These are phyloP conservation scores for Colletotrichum tamarilloi DNA, from an alignment of 2,329 filamentous ascomycete genomes.

Conservation along the genomic window DNA sequence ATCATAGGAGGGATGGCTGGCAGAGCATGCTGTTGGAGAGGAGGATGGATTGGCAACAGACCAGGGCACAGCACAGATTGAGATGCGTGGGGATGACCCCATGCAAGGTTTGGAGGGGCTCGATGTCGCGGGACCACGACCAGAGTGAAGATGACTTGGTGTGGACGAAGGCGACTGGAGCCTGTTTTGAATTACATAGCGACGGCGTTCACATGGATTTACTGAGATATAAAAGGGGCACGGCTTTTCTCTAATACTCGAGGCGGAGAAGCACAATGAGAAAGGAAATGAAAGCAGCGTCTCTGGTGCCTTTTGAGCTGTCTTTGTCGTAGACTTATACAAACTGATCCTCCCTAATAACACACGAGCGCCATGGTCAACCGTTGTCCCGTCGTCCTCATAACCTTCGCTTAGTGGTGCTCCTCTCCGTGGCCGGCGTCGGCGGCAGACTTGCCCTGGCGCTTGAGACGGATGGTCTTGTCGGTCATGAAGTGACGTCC, in stretches of 20 bases:
- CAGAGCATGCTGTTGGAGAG: slow-evolving; percentile 85
- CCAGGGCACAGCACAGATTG: slow-evolving; percentile 60
- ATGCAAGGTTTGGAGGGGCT: slow-evolving; percentile 96
- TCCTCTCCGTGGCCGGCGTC: slow-evolving; percentile 46
- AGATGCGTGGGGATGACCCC: slow-evolving; percentile 76
- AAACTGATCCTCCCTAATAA: slow-evolving; percentile 35
- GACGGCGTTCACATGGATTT: slow-evolving; percentile 52
- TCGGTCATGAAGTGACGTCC: slow-evolving; percentile 85
- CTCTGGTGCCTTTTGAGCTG: slow-evolving; percentile 34
- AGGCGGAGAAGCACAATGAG: slow-evolving; percentile 19
- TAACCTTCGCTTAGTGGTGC: slow-evolving; percentile 46
- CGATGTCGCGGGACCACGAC: slow-evolving; percentile 93
- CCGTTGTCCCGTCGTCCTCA: slow-evolving; percentile 25
- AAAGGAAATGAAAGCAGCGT: slow-evolving; percentile 34
- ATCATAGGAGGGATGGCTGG: slow-evolving; percentile 88
- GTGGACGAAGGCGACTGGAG: slow-evolving; percentile 31
- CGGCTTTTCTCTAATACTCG: slow-evolving; percentile 11
- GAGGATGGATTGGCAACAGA: slow-evolving; percentile 76
- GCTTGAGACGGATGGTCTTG: slow-evolving; percentile 89
- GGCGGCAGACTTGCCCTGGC: slow-evolving; percentile 64
- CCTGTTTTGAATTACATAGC: slow-evolving; percentile 51
- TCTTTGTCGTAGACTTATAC: slow-evolving; percentile 36
- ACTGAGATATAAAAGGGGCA: slow-evolving; percentile 33
- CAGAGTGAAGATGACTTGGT: slow-evolving; percentile 63
- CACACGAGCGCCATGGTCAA: slow-evolving; percentile 30